Percentiles rank a stretch among this genome's conserved stretches.
These are phyloP conservation scores for Neurospora sublineolata DNA, from an alignment of 495 filamentous ascomycete genomes.

Conservation along the genomic window DNA sequence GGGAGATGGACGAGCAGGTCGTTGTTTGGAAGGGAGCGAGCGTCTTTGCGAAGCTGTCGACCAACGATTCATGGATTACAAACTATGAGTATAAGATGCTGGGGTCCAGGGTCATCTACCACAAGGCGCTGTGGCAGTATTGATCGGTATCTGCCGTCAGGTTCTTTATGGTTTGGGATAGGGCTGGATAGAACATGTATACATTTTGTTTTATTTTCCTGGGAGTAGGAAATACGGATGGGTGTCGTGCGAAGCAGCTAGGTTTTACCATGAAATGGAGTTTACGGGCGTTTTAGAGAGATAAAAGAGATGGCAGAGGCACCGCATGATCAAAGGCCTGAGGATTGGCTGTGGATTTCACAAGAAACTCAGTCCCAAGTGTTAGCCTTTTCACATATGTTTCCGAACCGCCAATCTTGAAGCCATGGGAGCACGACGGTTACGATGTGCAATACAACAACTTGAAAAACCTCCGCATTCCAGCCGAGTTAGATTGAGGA, in stretches of 20 bases:
- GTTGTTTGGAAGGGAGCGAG: constrained; percentile 96
- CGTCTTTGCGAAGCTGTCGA: constrained; percentile 85
- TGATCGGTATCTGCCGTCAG: constrained; percentile 7
- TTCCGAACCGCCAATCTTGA: background rate
- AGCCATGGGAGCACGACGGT: background rate
- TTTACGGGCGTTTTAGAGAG: background rate
- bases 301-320: background rate
- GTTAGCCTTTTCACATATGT: background rate
- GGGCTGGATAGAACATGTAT: background rate
- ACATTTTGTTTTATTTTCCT: background rate
- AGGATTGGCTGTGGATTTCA: background rate
- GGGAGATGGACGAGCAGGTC: constrained; percentile 89
- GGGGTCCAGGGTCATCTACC: constrained; percentile 64
- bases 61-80: constrained; percentile 92
- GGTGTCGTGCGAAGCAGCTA: background rate
- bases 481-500: background rate
- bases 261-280: background rate
- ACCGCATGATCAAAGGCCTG: background rate
- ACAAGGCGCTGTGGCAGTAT: constrained; percentile 77
- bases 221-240: background rate
- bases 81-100: constrained; percentile 79
- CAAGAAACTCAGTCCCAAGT: background rate
- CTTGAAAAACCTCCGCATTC: background rate
- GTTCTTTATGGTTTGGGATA: background rate
- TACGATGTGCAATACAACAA: too few species aligned